phyloP scores from a whole-genome alignment of 192 early-diverging fungal genomes.

The Spinellus fusiger region DNA sequence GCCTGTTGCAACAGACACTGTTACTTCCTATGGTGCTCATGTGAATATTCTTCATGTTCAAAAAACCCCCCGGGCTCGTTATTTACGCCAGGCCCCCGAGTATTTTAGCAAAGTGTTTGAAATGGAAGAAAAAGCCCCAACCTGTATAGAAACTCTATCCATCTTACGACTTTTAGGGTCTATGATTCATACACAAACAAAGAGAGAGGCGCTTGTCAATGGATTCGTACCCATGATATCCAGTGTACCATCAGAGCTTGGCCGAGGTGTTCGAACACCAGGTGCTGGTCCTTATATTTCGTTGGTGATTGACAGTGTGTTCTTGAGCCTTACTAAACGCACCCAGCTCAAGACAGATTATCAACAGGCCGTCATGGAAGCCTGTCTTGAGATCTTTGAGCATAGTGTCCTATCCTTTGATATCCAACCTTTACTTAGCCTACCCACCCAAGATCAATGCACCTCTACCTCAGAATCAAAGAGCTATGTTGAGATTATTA shows the following conservation, averaged over 20 bases:
- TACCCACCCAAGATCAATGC: background rate
- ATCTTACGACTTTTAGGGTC: constrained; percentile 69
- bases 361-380: constrained; percentile 69
- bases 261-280: constrained; percentile 58
- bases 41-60: background rate
- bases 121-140: constrained; percentile 48
- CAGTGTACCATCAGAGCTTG: constrained; percentile 59
- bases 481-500: background rate
- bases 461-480: background rate
- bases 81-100: constrained; percentile 43
- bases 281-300: constrained; percentile 74
- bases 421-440: constrained; percentile 39
- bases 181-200: constrained; percentile 58
- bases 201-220: constrained; percentile 13
- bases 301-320: constrained; percentile 83
- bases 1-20: background rate
- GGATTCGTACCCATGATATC: constrained; percentile 32
- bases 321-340: constrained; percentile 69
- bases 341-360: constrained; percentile 61
- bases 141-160: constrained; percentile 83
- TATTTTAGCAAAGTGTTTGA: constrained; percentile 81
- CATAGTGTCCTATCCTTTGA: constrained; percentile 75
- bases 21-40: background rate
- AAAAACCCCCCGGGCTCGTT: background rate
- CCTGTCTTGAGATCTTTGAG: constrained; percentile 75